Evolutionary conservation across 768 basidiomycete genomes (phyloP), one percentile per base, ranked within the genome.

Genomic region (Lanmaoa rubissima): DNA sequence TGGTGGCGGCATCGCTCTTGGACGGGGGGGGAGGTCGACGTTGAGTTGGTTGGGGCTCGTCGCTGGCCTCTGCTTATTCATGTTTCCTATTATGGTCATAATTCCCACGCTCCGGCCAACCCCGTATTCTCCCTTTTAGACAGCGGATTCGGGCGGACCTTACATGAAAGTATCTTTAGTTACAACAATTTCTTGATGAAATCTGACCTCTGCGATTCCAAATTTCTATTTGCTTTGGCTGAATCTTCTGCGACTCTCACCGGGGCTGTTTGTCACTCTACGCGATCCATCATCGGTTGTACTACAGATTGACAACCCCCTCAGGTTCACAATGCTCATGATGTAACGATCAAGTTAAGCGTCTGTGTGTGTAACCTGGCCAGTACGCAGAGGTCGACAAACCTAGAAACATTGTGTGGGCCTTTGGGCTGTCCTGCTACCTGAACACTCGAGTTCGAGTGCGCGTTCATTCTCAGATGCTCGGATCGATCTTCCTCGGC

Each of bases 1-100:
- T 43, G 69, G 65, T 35, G 70, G 73, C 57, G 72, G 69, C 71
- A 73, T 73, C 67, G 67, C 65, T 46, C 56, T 51, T 44, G 60
- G 51, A 57, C 44, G 48, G 42, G 55, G 54, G 61, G 60, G 48
- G 51, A 28, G 28, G 54, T 48, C 58, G 61, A 60, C 59, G 63
- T 48, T 48, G 58, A 61, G 55, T 60, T 55, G 35, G 47, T 58
- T 64, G 48, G 59, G 19, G 7, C 46, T 54, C 21, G 61, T 62
- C 54, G 50, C 38, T 28, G 51, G 21, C 31, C 56, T 55, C 55
- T 55, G 65, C 63, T 64, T 51, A 63, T 43, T 16, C 36, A 63
- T 39, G 11, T 2, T 16, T 1, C 54, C 55, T 38, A 48, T 59
- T 54, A 19, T 1, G 6, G 51, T 32, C 0, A n/a, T 5, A 16